Evolutionary conservation across 2,329 filamentous ascomycete genomes (phyloP), one percentile per base, ranked within the genome.

Genomic region (Talaromyces sp.): DNA sequence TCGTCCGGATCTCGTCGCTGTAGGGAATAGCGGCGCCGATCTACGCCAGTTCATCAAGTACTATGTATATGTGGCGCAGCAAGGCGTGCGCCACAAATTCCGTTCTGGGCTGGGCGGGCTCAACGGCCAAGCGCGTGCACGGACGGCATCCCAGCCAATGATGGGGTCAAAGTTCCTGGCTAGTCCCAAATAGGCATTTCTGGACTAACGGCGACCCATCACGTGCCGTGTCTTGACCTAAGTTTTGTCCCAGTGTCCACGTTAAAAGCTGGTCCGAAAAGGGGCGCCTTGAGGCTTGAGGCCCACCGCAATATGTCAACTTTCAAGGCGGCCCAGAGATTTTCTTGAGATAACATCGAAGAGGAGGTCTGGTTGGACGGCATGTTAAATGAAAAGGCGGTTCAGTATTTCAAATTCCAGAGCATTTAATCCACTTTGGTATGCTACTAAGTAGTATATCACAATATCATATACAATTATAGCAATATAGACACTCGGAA

Each of bases 91-190:
- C 36, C 18, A 30, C 50, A 56, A 9, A 28, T 56, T 51, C 55
- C 52, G 5, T 42, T 42, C 7, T 27, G 16, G 14, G 16, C 30
- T 18, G 30, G 27, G 31, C 23, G 30, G 27, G 31, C 23, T 40
- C 56, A 58, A 58, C 56, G 56, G 47, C 44, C 23, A 61, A 36
- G 59, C 23, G 60, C 14, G 16, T 44, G 60, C 36, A 31, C 51
- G 31, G 34, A 50, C 36, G 14, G 6, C 10, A n/a, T 16, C 28
- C 40, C 12, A 18, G 28, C 61, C 61, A 62, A 59, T 56, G 27
- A 52, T 6, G 27, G 3, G 5, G 2, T 14, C 10, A 5, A 1
- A 59, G 61, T 62, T 27, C 61, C 61, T 62, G 61, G 56, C 56
- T 56, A 52, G 16, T n/a, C 55, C 30, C 3, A 34, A 34, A 36